Conservation (phyloP, 2,329 filamentous ascomycete genomes). For the Zopfia rhizophila region DNA sequence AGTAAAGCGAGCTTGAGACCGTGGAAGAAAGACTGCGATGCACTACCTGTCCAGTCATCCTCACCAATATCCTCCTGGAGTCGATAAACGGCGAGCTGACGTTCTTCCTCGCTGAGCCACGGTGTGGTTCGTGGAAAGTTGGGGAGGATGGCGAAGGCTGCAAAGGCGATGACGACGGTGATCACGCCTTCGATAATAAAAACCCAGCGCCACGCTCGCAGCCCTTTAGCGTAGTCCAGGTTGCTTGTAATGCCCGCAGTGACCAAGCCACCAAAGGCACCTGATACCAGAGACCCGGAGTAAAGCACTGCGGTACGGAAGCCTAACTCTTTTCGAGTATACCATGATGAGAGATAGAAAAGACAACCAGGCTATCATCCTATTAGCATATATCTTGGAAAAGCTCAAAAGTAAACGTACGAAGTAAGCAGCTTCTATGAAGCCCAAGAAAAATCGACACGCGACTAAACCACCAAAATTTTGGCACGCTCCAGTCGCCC, state of each 20-base stretch:
- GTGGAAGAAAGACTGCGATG: slow-evolving; percentile 50
- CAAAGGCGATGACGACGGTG: slow-evolving; percentile 69
- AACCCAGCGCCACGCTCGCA: slow-evolving; percentile 72
- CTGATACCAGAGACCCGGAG: slow-evolving; percentile 74
- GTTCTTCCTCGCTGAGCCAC: slow-evolving; percentile 53
- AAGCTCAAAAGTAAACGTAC: slow-evolving; percentile 12
- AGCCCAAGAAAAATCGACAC: slow-evolving; percentile 63
- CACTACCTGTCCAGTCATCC: slow-evolving; percentile 51
- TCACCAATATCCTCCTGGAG: slow-evolving; percentile 52
- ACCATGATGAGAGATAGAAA: slow-evolving; percentile 74
- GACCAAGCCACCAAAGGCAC: slow-evolving; percentile 74
- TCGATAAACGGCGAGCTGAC: slow-evolving; percentile 50
- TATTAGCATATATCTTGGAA: neutral
- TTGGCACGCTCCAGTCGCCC: slow-evolving; percentile 52
- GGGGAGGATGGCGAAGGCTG: slow-evolving; percentile 69
- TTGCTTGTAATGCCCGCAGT: slow-evolving; percentile 71
- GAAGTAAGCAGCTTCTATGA: slow-evolving; percentile 64
- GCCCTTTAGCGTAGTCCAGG: slow-evolving; percentile 67
- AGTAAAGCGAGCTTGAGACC: slow-evolving; percentile 53
- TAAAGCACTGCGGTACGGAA: slow-evolving; percentile 74
- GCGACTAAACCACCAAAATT: slow-evolving; percentile 59
- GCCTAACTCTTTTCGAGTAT: slow-evolving; percentile 74
- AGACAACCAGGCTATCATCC: slow-evolving; percentile 64
- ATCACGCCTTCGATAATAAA: slow-evolving; percentile 77
- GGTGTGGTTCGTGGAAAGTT: slow-evolving; percentile 68